Base-by-base conservation (phyloP, 2,329 filamentous ascomycete genomes). In the Hypoxylon sp. region DNA sequence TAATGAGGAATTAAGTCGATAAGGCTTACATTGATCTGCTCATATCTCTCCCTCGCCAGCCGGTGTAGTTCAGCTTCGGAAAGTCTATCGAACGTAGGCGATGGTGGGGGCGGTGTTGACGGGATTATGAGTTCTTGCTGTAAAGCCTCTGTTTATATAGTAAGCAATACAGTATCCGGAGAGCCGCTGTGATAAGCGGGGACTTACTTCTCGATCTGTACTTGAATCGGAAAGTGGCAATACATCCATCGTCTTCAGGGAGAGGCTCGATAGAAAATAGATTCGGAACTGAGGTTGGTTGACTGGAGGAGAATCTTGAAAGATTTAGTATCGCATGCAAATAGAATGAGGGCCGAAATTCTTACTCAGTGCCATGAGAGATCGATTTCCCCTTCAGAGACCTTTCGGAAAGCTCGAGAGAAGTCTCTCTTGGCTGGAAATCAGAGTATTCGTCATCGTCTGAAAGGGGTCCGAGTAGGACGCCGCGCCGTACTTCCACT, bases 351-450 rank as follows among this genome's bases (percentile, higher is more conserved):
- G 34, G 6, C 1, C 23, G 21, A 11, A 21, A 9, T 29, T 34
- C 71, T 62, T 63, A 79, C 77, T 52, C 70, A 12, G 76, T 76
- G 3, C 75, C 75, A 32, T 79, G 78, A 0, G 76, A 78, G 6
- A 79, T 63, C 0, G 74, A 72, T 47, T 70, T 73, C 6, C 77
- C 78, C 32, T 80, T 79, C 2, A 80, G 66, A 0, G 77, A 73
- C 57, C 78, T 75, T 45, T 79, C 78, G 0, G 77, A 66, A 1
- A 79, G 67, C 56, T 76, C 72, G 5, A 68, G 62, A 3, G 62
- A 59, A 25, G 21, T 47, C 21, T 43, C 19, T 7, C 12, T 7
- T 25, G 14, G 47, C n/a, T 16, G 4, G 3, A 16, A 37, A 5
- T 6, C 4, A 6, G 34, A 29, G 14, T 34, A 3, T n/a, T n/a